A percentile compares a stretch with the other conserved stretches of the same genome.
These are phyloP conservation scores for Umbelopsis isabellina DNA, from an alignment of 192 early-diverging fungal species.

Conservation along the genomic window DNA sequence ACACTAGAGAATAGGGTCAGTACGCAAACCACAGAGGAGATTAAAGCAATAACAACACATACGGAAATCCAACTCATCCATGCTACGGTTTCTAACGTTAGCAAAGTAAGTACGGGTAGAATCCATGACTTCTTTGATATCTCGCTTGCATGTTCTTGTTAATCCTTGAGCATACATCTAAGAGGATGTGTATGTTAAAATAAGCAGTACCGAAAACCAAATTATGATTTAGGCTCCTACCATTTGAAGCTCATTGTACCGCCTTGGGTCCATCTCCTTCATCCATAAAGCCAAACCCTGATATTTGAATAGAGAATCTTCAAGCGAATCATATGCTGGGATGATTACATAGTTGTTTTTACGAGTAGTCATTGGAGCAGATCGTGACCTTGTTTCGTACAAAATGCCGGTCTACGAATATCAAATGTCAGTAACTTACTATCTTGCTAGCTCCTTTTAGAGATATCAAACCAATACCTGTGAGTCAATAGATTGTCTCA, in stretches of 20 bases:
- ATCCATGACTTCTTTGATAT: conserved; percentile 58
- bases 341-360: conserved; percentile 49
- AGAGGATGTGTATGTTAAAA: background rate
- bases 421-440: background rate
- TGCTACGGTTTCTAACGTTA: conserved; percentile 22
- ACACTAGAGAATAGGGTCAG: background rate
- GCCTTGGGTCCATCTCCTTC: conserved; percentile 69
- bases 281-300: conserved; percentile 73
- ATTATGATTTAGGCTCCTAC: conserved; percentile 36
- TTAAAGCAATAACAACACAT: background rate
- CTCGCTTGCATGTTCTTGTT: conserved; percentile 50
- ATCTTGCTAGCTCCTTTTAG: background rate
- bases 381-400: conserved; percentile 51
- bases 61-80: conserved; percentile 42
- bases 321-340: conserved; percentile 60
- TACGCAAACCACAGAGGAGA: background rate
- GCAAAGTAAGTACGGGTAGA: conserved; percentile 45
- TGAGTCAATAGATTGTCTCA: conserved; percentile 66
- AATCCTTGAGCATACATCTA: conserved; percentile 58
- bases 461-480: conserved; percentile 42
- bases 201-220: background rate
- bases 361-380: conserved; percentile 31
- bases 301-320: conserved; percentile 66
- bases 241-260: conserved; percentile 74
- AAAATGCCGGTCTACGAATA: conserved; percentile 46